Base-by-base conservation (phyloP, 202 grass and related monocot genomes). In the Setaria viridis region DNA sequence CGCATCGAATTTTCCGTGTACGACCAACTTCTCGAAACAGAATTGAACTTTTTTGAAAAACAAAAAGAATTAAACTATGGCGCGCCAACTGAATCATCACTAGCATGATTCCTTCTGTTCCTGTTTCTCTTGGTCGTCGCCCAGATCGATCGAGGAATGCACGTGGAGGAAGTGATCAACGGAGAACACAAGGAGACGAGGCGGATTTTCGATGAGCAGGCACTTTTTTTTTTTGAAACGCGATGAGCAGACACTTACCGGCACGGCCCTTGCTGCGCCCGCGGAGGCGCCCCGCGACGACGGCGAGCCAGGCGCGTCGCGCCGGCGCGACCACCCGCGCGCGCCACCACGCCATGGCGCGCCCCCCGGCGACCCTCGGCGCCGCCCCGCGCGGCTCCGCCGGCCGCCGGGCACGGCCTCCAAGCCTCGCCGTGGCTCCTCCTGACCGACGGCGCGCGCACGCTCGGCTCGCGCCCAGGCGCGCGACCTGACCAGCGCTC, bases 281-380 rank as follows among this genome's bases (percentile, higher is more conserved):
- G 59, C 64, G 84, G 72, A 21, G 87, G 74, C 74, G 84, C 33
- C 67, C 80, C 43, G 92, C 90, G 63, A 94, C 89, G 81, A 97
- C 90, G 83, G 82, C 84, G 79, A 90, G 60, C 90, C 92, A 97
- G 2, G 88, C 95, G 15, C 90, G 87, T 11, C 88, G 88, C 39
- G 90, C 87, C 57, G 89, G 86, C 73, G 89, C 92, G 9, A 93
- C 82, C 33, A 97, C 88, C 70, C 84, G 79, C 70, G 82, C 88
- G 35, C 88, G 88, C 91, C 92, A 95, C 95, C 95, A 95, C 56
- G 92, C 91, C 91, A 94, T 87, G 80, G 43, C 47, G 17, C 85
- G 59, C 35, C 48, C 11, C 0, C 15, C 34, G 1, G 4, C 78
- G 62, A 2, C 19, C 64, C 33, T 69, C 72, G 33, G 21, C 79